phyloP scores from a whole-genome alignment of 2,329 filamentous ascomycete genomes.

The Pseudogymnoascus sp. region DNA sequence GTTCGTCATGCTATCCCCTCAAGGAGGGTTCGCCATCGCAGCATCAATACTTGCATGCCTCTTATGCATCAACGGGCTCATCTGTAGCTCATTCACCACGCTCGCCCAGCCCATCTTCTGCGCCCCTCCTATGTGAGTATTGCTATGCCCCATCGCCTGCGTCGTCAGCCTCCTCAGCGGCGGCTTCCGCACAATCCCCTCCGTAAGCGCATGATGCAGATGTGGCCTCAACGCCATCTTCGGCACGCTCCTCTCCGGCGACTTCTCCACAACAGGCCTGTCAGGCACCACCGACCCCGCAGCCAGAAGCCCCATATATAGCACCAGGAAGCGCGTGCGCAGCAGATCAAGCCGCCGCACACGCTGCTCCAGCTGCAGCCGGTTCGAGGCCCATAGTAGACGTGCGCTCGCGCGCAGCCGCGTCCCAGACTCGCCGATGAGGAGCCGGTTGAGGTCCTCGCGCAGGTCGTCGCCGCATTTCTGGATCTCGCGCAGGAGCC shows the following conservation, averaged over 20 bases:
- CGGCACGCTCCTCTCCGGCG: slow-evolving; percentile 15
- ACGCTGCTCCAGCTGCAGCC: slow-evolving; percentile 47
- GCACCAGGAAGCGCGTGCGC: slow-evolving; percentile 57
- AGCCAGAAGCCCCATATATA: slow-evolving; percentile 55
- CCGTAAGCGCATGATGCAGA: slow-evolving; percentile 22
- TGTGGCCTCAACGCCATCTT: slow-evolving; percentile 19
- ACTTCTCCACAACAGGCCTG: background rate
- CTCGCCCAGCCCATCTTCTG: slow-evolving; percentile 54
- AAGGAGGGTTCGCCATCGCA: slow-evolving; percentile 38
- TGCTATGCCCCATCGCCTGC: slow-evolving; percentile 43
- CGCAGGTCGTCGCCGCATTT: slow-evolving; percentile 52
- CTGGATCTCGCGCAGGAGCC: slow-evolving; percentile 55
- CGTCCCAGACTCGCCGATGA: slow-evolving; percentile 40
- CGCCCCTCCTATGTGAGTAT: slow-evolving; percentile 38
- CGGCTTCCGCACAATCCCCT: slow-evolving; percentile 29
- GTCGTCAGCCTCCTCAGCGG: slow-evolving; percentile 47
- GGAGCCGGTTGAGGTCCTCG: slow-evolving; percentile 48
- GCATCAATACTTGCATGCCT: slow-evolving; percentile 56
- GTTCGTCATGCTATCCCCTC: background rate
- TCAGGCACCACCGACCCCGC: slow-evolving; percentile 23
- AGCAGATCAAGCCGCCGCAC: slow-evolving; percentile 53
- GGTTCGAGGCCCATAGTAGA: slow-evolving; percentile 51
- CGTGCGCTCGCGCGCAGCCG: slow-evolving; percentile 43
- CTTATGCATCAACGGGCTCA: slow-evolving; percentile 52
- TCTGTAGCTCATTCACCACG: slow-evolving; percentile 56